Conservation (phyloP, 2,329 filamentous ascomycete species). For the Hortaea werneckii region DNA sequence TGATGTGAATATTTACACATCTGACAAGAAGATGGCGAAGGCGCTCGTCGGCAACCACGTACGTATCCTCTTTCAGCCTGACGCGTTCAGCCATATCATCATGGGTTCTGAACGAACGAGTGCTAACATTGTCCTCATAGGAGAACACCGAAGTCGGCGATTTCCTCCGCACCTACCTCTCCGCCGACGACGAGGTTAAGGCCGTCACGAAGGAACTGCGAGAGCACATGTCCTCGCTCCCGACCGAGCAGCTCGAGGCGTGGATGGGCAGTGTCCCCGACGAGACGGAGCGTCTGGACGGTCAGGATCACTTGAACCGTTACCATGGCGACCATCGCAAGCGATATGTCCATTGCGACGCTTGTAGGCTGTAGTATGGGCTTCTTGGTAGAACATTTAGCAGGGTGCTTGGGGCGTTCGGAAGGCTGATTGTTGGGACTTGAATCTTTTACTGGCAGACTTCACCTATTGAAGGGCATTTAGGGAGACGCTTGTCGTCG, state of each 20-base stretch:
- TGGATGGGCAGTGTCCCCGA: slow-evolving; percentile 36
- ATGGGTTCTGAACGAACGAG: no score
- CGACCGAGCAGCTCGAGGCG: slow-evolving; percentile 24
- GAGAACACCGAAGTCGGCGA: slow-evolving; percentile 89
- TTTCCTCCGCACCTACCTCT: slow-evolving; percentile 71
- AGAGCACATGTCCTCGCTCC: slow-evolving; percentile 38
- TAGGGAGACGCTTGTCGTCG: no score
- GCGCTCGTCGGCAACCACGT: slow-evolving; percentile 65
- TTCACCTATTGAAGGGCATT: no score
- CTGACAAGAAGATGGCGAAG: slow-evolving; percentile 52
- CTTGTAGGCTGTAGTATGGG: slow-evolving; percentile 12
- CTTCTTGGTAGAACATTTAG: not conserved
- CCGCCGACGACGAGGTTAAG: slow-evolving; percentile 70
- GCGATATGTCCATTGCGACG: slow-evolving; percentile 4
- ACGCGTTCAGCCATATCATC: no score
- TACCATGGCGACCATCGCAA: slow-evolving; percentile 22
- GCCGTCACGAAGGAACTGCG: slow-evolving; percentile 66
- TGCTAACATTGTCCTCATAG: not conserved
- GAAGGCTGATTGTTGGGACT: not conserved
- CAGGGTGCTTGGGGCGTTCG: slow-evolving; percentile 1
- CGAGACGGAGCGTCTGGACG: slow-evolving; percentile 34
- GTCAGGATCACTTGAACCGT: slow-evolving; percentile 34
- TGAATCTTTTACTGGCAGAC: not conserved
- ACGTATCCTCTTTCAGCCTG: not conserved
- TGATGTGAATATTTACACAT: slow-evolving; percentile 94